Base-by-base conservation (phyloP, 2,329 filamentous ascomycete species). In the Reticulascus tulasneorum region DNA sequence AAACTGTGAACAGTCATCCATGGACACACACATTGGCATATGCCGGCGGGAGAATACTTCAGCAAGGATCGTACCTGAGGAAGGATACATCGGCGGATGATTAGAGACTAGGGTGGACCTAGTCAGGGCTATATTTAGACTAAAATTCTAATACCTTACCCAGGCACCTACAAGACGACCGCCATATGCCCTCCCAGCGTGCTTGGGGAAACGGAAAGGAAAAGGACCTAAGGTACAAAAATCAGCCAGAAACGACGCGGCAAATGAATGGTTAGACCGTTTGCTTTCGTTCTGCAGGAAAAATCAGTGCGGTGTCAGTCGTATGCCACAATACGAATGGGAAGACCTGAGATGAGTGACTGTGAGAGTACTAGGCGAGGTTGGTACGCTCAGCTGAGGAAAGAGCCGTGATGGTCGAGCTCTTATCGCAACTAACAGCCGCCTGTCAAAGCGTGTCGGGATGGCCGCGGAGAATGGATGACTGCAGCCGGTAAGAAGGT, bases 221-320 rank as follows among this genome's bases (percentile, higher is more conserved):
- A 41, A 46, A 45, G 19, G 26, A 38, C 44, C 41, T 46, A 46
- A 46, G 44, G 44, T 41, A 46, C 40, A 42, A 31, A 35, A 24
- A 46, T 46, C 44, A 46, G 44, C 41, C 33, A 38, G 35, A 35
- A 42, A 36, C 17, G 28, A n/a, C 12, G 25, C 40, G 40, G 37
- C 40, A 24, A 31, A 33, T 37, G 27, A 35, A 33, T 30, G 10
- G 34, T 12, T 16, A 20, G 29, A 22, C 15, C 32, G 30, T 32
- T 25, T 33, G 29, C 18, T 21, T 32, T 20, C 29, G 31, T 40
- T 40, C 40, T 42, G 40, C 37, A 35, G 35, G 31, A 36, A 19
- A 15, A 40, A 41, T 41, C 40, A 36, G 38, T 45, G 44, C 19
- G 26, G 32, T 39, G 31, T 36, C 26, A 32, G 29, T 25, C 34